Base-by-base conservation (phyloP, 2,329 filamentous ascomycete genomes). In the Whalleya microplaca region DNA sequence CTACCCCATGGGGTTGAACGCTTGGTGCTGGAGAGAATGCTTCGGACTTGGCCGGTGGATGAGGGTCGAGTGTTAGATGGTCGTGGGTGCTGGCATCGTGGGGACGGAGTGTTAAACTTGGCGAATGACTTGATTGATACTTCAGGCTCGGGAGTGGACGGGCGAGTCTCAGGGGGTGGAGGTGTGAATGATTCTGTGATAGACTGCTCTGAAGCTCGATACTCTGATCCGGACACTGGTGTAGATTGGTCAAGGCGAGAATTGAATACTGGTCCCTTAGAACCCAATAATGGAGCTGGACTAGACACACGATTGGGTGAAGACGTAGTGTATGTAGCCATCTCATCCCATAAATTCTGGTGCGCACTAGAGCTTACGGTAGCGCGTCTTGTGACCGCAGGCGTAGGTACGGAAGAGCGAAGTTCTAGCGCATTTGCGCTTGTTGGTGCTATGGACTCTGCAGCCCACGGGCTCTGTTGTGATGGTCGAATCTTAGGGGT, bases 111-210 rank as follows among this genome's bases (percentile, higher is more conserved):
- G 64, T 81, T 77, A 64, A 84, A 84, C 1, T 77, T 76, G 1
- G 79, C 75, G 64, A 84, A 84, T 0, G 80, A 76, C 58, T 80
- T 82, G 62, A 83, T 73, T 0, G 77, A 78, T 27, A 82, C 72
- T 3, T 76, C 76, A 14, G 78, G 75, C 48, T 83, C 78, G 5
- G 80, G 77, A 0, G 78, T 80, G 1, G 72, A 71, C 29, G 55
- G 69, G 63, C 20, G 71, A 65, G 18, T 61, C 68, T 27, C 66
- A 63, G 2, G 67, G 66, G 3, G 64, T 66, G n/a, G 69, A 68
- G 32, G 71, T 64, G 29, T 68, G 55, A 21, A 53, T 45, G 46
- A 64, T 43, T 43, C 19, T 23, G 37, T 21, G 41, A 37, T 40
- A 21, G 37, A 46, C 45, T 44, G 6, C 2, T 44, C 41, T 20